Conservation (phyloP, 148 eudicot species). For the Salicornia ramosissima region DNA sequence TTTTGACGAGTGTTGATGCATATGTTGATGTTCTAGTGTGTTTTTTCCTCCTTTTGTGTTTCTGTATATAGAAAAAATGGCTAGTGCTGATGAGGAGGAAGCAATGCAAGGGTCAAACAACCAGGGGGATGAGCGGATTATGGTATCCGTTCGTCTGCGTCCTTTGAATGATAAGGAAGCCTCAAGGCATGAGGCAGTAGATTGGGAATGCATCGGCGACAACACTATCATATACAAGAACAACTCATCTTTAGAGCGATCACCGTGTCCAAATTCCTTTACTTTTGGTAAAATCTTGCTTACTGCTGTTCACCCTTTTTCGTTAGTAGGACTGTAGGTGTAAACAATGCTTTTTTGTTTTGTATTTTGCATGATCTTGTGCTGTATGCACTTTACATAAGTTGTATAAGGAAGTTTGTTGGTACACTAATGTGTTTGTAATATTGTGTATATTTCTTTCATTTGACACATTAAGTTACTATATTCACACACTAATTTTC, state of each 20-base stretch:
- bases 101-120: constrained; percentile 20
- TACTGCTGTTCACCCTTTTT: neutral
- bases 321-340: neutral
- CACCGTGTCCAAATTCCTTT: constrained; percentile 75
- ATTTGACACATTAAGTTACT: too few relatives aligned
- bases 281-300: constrained; percentile 63
- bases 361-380: neutral
- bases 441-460: too few relatives aligned
- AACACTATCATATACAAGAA: constrained; percentile 65
- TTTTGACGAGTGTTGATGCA: constrained; percentile 8
- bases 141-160: constrained; percentile 84
- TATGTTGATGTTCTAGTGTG: constrained; percentile 6
- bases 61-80: constrained; percentile 22
- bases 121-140: constrained; percentile 60
- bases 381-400: neutral
- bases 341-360: neutral
- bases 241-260: constrained; percentile 52
- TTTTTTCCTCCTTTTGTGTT: neutral
- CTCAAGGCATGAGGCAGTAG: constrained; percentile 56
- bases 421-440: neutral
- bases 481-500: too few relatives aligned
- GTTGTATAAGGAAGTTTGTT: neutral
- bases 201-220: constrained; percentile 80
- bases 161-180: constrained; percentile 85
- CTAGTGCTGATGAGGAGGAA: constrained; percentile 34